These are phyloP conservation scores for Arctostaphylos glauca DNA, from an alignment of 148 eudicot species.

Conservation along the genomic window DNA sequence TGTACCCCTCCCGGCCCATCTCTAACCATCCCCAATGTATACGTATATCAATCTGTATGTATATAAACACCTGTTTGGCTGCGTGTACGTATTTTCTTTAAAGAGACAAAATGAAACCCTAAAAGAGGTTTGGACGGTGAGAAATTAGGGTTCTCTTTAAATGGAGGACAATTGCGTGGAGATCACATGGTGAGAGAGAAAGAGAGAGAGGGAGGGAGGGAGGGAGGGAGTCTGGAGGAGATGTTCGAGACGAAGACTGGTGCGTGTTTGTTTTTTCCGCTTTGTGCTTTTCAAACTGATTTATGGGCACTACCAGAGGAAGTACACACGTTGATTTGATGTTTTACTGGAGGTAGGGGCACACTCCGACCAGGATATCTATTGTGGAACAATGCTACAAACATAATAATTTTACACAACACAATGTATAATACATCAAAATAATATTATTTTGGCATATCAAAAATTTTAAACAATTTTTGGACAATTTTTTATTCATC, in stretches of 20 bases:
- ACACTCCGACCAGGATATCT: too few relatives aligned
- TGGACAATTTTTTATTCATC: too few relatives aligned
- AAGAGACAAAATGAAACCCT: not conserved
- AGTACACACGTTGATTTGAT: not conserved
- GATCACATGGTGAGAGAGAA: conserved; percentile 5
- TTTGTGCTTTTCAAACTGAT: not conserved
- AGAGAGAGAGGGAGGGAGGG: not conserved
- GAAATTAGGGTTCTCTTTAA: not conserved
- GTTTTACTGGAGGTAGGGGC: too few relatives aligned
- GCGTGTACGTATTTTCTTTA: too few relatives aligned
- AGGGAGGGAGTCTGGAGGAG: not conserved
- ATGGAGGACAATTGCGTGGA: not conserved
- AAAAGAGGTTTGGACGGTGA: not conserved
- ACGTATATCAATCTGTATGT: not conserved
- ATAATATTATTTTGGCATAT: too few relatives aligned
- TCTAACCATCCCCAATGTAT: conserved; percentile 19
- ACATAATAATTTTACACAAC: too few relatives aligned
- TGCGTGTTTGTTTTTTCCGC: too few relatives aligned
- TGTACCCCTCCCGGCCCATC: conserved; percentile 45
- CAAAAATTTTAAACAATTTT: too few relatives aligned
- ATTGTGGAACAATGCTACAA: too few relatives aligned
- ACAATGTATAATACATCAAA: too few relatives aligned
- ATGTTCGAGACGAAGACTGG: not conserved
- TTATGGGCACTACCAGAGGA: not conserved
- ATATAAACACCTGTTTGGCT: not conserved